Evolutionary conservation across 148 eudicot genomes (phyloP), one percentile per base, ranked within the genome.

Genomic region (Heliosperma pusillum): DNA sequence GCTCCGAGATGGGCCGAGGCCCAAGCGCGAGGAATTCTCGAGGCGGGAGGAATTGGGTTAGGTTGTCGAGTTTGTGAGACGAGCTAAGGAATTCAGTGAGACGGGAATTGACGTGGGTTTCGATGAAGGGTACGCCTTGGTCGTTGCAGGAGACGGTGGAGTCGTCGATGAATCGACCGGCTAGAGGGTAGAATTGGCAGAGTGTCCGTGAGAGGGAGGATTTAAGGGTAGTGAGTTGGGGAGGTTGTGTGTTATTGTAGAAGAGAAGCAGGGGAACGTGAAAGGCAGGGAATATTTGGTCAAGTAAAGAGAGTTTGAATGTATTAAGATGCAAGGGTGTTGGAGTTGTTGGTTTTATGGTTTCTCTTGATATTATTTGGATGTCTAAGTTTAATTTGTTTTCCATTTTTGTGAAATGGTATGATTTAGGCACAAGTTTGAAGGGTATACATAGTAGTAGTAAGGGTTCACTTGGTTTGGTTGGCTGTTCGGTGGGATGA

Each of bases 331-430:
- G 62, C 30, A 68, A 6, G 1, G 87, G 85, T 47, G 86, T 84
- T 55, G 86, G 80, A 66, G 79, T 47, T 44, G 89, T 82, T 72
- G 93, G 93, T 66, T 73, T 86, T 75, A 89, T 84, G 10, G 59
- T 44, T 25, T 82, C 86, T 10, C 7, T 82, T 5, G 87, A 89
- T 29, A 81, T 10, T n/a, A 77, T 71, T 55, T 80, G 44, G 53
- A 87, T 19, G 74, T 59, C 20, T 1, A 76, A 2, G 0, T 29
- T 26, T 20, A 17, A 52, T 33, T 52, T 25, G 0, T 75, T 29
- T 24, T 66, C 26, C 62, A 55, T 71, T 29, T 58, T 58, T 5
- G 7, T 29, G 30, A 3, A 29, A 29, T 29, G 3, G 30, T 29
- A 29, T 29, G 30, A 1, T 29, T 29, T 29, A 29, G 1, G 62